Evolutionary conservation across 257 asterid species (phyloP), one percentile per base, ranked within the genome.

Genomic region (Nicotiana obtusifolia): DNA sequence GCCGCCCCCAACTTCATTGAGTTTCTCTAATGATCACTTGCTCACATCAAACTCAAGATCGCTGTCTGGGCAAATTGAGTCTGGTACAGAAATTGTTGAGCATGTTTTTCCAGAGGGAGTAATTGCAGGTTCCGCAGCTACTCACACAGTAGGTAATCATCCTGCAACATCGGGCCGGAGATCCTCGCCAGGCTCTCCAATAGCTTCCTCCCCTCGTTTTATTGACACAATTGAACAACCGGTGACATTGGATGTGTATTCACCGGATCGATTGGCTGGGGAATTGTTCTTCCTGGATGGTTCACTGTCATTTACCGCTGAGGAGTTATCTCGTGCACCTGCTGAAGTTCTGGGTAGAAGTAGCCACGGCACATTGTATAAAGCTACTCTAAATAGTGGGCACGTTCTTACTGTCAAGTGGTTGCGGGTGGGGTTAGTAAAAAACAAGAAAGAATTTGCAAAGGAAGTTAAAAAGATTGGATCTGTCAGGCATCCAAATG

Each of bases 301-400:
- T 26, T 93, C 97, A 26, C 87, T 94, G 17, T 59, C 83, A 57
- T 94, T 94, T 87, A 93, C 97, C 30, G 97, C 97, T 49, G 95
- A 90, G 89, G 97, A 93, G 86, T 85, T 94, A 85, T 94, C 98
- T 81, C 93, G 97, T 71, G 98, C 98, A 82, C 98, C 97, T 44
- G 98, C 98, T 14, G 98, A 94, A 89, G 98, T 94, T 54, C 93
- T 94, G 81, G 98, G 98, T 71, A 88, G 98, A 88, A 94, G 98
- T 87, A 93, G 94, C 88, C 98, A 94, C 84, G 98, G 98, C 73
- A 94, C 98, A 30, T 79, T 94, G 80, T 94, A 94, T 84, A 94
- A 94, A 87, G 96, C 98, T 81, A 93, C 95, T 62, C 85, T 94
- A n/a, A 93, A 84, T 84, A 94, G 84, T 44, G 93, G 97, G 77